Base-by-base conservation (phyloP, 768 basidiomycete genomes). In the Boletus insuetus region DNA sequence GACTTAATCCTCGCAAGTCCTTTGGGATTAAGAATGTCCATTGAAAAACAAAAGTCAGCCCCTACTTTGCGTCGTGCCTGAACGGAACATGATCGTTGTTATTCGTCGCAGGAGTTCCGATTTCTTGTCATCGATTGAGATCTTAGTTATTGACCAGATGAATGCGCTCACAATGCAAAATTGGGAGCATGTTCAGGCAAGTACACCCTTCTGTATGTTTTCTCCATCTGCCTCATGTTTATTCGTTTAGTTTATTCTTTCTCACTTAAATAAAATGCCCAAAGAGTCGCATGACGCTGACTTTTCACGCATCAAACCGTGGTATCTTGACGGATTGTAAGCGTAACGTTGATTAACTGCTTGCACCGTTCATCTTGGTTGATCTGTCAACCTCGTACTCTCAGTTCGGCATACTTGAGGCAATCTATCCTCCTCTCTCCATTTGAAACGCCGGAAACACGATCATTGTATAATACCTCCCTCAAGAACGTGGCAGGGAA, bases 161-260 rank as follows among this genome's bases (percentile, higher is more conserved):
- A 94, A 98, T 69, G 88, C 88, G 4, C 80, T 98, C 63, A 81
- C 84, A 4, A 98, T 98, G 97, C 97, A 98, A 74, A 99, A 99
- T 64, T 99, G 97, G 97, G 94, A 98, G 38, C 97, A 98, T 65
- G 81, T 95, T 19, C 91, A 97, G 79, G 95, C 92, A 66, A 35
- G 77, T 64, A 17, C 14, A 5, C 4, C 9, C 29, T 49, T 48
- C 51, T 8, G 7, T 16, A 1, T 39, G 6, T 32, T 17, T 45
- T 46, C 24, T 12, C 8, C 10, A 16, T 37, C 10, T 20, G 3
- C n/a, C 46, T 59, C 17, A 68, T 14, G 26, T 29, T n/a, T 14
- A 2, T 37, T 20, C 5, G 6, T 56, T 26, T 51, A 97, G 94
- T 94, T 90, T 67, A 82, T 97, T 47, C 79, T 99, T 61, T 84